Base-by-base conservation (phyloP, 768 basidiomycete species). In the Lactarius tabidus region DNA sequence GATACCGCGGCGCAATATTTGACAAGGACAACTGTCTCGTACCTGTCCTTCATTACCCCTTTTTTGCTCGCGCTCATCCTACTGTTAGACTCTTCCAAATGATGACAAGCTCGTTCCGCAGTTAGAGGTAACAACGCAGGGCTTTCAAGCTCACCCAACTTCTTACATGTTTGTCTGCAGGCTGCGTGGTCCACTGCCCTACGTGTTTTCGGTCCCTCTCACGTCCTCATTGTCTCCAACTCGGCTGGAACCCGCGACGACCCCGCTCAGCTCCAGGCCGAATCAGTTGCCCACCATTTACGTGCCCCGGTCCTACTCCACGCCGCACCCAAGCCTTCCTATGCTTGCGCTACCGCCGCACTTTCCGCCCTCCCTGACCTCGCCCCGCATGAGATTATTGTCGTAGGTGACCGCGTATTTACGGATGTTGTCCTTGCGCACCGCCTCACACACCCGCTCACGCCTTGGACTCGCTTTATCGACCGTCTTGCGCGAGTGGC, bases 1-100 rank as follows among this genome's bases (percentile, higher is more conserved):
- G 95, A 6, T 95, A 93, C 73, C 84, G 86, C 54, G 94, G 91
- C n/a, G 91, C 89, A 3, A 86, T 99, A 1, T 90, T 98, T 70
- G 96, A 98, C 82, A 98, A 98, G 77, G 96, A 99, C 73, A 98
- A 99, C 71, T 98, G 96, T 72, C 77, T 98, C 69, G 96, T 93
- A 68, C 33, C 89, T 78, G 4, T 20, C 6, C 56, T 56, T 39
- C 1, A 9, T 33, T 35, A 7, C 8, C 33, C 18, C 36, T 18
- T 38, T 1, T 23, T 12, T 12, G 35, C 29, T 15, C 26, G 12
- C 71, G 14, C 59, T 62, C 38, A 38, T 33, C 3, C 28, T 18
- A n/a, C 28, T 6, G 33, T 29, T 56, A 97, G 96, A 96, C 96
- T 2, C 73, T 86, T 36, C 96, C 96, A 0, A 77, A 91, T 72